Evolutionary conservation across 2,329 filamentous ascomycete species (phyloP).

Genomic region (Fusarium agapanthi): DNA sequence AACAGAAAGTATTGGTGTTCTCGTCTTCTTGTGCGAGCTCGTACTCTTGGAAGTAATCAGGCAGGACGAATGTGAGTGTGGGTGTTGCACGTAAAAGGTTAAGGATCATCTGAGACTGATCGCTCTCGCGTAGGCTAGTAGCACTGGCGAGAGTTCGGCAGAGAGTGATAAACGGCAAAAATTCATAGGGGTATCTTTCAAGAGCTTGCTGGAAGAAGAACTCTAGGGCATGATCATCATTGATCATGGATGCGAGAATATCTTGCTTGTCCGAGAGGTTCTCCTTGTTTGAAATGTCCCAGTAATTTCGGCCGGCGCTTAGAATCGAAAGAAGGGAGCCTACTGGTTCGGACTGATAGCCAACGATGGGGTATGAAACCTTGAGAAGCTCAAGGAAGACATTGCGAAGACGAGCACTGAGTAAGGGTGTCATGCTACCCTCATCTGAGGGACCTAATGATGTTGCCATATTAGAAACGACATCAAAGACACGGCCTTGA

Average conservation of each 20-base stretch:
- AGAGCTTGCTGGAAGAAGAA: conserved; percentile 73
- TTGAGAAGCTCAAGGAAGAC: conserved; percentile 76
- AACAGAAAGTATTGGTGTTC: conserved; percentile 79
- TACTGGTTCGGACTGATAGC: conserved; percentile 78
- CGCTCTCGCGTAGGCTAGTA: conserved; percentile 43
- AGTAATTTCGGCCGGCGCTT: conserved; percentile 61
- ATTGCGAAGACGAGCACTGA: conserved; percentile 70
- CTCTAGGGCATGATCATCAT: conserved; percentile 59
- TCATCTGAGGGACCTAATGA: conserved; percentile 56
- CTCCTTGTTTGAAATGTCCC: conserved; percentile 57
- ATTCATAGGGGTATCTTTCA: conserved; percentile 86
- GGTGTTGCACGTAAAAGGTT: conserved; percentile 74
- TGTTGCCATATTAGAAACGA: conserved; percentile 60
- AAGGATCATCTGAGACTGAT: conserved; percentile 62
- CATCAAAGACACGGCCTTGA: conserved; percentile 61
- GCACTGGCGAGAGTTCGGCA: conserved; percentile 68
- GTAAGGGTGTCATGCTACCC: conserved; percentile 61
- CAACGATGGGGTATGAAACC: conserved; percentile 70
- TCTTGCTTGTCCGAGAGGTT: conserved; percentile 47
- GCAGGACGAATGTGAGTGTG: conserved; percentile 81
- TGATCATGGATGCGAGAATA: conserved; percentile 47
- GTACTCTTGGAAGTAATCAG: conserved; percentile 76
- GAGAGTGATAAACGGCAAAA: conserved; percentile 78
- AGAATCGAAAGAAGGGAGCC: conserved; percentile 72
- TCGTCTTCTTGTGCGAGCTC: conserved; percentile 85